These are phyloP conservation scores for Crithidia thermophila DNA, from an alignment of 208 protist species.

Conservation along the genomic window DNA sequence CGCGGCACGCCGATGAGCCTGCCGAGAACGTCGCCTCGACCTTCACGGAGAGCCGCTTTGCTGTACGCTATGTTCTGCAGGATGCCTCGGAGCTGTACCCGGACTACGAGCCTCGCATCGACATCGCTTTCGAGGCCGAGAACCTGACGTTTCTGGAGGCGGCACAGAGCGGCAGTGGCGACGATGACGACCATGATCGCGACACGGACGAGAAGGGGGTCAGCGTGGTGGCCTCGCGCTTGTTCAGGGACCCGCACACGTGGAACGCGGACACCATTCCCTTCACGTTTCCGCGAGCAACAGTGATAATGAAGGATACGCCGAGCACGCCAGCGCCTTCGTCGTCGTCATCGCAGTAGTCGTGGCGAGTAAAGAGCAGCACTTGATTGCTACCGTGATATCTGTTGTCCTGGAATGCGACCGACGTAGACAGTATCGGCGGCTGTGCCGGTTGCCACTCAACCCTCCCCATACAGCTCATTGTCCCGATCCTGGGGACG, in stretches of 20 bases:
- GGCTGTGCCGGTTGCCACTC: too few species aligned
- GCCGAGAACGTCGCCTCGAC: neutral
- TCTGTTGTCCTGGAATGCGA: too few species aligned
- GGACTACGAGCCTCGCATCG: conserved; percentile 23
- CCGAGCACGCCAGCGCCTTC: neutral
- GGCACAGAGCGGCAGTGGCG: neutral
- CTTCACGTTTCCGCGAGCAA: conserved; percentile 30
- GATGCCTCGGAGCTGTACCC: conserved; percentile 34
- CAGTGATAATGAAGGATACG: too few species aligned
- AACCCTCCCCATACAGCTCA: too few species aligned
- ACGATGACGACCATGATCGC: neutral
- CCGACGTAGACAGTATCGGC: too few species aligned
- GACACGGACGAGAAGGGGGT: neutral
- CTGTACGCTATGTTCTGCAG: conserved; percentile 29
- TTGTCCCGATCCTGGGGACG: too few species aligned
- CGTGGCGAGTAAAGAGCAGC: too few species aligned
- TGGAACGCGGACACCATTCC: conserved; percentile 35
- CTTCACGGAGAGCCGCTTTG: conserved; percentile 39
- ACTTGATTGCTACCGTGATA: too few species aligned
- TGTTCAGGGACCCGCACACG: conserved; percentile 35
- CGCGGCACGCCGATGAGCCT: neutral
- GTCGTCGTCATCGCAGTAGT: neutral
- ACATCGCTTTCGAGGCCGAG: conserved; percentile 17
- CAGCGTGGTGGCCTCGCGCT: conserved; percentile 16
- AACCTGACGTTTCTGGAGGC: conserved; percentile 31